Evolutionary conservation across 1,284 basidiomycete genomes (phyloP).

Genomic region (Cerioporus squamosus): DNA sequence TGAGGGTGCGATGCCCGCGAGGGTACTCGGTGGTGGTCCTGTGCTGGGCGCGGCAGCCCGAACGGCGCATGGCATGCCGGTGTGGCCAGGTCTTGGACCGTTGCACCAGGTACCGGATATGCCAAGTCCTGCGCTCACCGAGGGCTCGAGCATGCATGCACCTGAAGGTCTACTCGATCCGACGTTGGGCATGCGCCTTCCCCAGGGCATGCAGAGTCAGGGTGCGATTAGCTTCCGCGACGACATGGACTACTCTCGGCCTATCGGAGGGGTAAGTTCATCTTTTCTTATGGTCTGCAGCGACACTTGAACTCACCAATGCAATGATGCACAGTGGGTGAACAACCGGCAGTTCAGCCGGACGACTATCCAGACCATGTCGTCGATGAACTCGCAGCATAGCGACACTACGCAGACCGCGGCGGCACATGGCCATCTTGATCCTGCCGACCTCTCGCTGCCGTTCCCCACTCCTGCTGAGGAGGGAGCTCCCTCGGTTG

Average conservation of each 20-base stretch:
- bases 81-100: conserved; percentile 25
- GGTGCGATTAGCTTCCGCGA: conserved; percentile 43
- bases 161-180: conserved; percentile 47
- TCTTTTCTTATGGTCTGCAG: neutral
- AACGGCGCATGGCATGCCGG: conserved; percentile 8
- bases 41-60: neutral
- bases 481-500: neutral
- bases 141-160: conserved; percentile 32
- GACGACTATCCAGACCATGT: conserved; percentile 42
- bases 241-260: conserved; percentile 49
- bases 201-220: conserved; percentile 36
- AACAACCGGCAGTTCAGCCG: conserved; percentile 44
- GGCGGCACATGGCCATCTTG: neutral
- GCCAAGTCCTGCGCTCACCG: conserved; percentile 42
- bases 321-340: conserved; percentile 34
- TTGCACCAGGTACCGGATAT: conserved; percentile 19
- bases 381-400: conserved; percentile 15
- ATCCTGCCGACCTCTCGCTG: neutral
- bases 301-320: conserved; percentile 1
- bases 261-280: conserved; percentile 44
- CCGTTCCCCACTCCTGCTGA: neutral
- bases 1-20: conserved; percentile 1
- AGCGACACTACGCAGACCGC: conserved; percentile 3
- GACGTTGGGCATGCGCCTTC: conserved; percentile 25
- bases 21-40: neutral